These are phyloP conservation scores for Ascochyta fabae DNA, from an alignment of 2,329 filamentous ascomycete species.

Conservation along the genomic window DNA sequence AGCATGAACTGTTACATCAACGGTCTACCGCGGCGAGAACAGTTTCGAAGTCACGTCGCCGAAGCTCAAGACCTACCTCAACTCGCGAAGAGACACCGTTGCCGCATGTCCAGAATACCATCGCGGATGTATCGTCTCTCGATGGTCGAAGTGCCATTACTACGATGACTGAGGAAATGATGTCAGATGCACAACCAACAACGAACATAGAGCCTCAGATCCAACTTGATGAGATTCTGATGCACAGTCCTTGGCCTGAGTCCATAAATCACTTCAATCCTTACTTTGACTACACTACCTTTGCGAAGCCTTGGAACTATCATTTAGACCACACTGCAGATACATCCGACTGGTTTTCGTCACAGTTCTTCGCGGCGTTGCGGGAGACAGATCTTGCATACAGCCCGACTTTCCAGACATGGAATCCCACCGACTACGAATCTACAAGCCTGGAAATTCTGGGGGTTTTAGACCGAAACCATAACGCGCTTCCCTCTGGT, in stretches of 20 bases:
- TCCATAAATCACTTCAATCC: background rate
- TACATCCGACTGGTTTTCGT: constrained; percentile 9
- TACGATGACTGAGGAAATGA: background rate
- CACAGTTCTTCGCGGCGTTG: constrained; percentile 8
- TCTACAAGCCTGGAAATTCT: background rate
- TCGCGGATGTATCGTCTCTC: background rate
- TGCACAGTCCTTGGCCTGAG: background rate
- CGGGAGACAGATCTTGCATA: constrained; percentile 15
- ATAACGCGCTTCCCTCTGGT: background rate
- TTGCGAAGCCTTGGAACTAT: constrained; percentile 17
- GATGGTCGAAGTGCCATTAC: background rate
- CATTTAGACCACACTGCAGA: background rate
- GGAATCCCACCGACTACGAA: background rate
- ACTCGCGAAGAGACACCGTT: background rate
- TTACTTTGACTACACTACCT: constrained; percentile 14
- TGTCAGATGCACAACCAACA: background rate
- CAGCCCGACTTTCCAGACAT: constrained; percentile 1
- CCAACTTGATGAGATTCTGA: background rate
- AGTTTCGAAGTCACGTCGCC: background rate
- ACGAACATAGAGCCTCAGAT: background rate
- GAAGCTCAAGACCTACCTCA: background rate
- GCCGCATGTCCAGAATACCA: background rate
- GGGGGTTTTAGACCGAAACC: background rate
- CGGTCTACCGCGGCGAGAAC: background rate
- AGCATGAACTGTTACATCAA: constrained; percentile 14